Percentiles rank a stretch among this genome's conserved stretches.
Conservation (phyloP, 345 rosid genomes). For the Pistacia vera region DNA sequence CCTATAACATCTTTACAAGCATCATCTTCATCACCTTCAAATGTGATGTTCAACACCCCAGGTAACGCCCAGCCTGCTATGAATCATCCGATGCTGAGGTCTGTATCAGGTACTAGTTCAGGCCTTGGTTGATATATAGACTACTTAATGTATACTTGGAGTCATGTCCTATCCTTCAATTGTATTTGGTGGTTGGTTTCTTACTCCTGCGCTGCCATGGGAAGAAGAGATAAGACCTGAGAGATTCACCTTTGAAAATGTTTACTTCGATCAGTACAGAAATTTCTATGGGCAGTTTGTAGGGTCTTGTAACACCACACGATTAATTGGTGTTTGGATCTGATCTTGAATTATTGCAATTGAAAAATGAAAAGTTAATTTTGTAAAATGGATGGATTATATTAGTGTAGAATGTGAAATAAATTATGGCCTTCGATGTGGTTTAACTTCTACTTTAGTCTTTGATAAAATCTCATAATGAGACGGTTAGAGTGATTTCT, state of each 20-base stretch:
- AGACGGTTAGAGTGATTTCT: not conserved
- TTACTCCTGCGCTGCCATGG: conserved; percentile 11
- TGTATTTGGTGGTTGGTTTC: conserved; percentile 10
- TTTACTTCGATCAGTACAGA: conserved; percentile 20
- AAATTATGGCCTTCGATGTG: conserved; percentile 4
- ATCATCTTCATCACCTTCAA: conserved; percentile 57
- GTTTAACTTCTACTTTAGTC: not conserved
- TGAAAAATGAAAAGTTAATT: conserved; percentile 20
- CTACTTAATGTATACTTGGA: not conserved
- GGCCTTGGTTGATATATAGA: conserved; percentile 53
- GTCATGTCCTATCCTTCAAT: conserved; percentile 3
- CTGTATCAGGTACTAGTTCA: conserved; percentile 61
- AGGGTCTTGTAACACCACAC: conserved; percentile 38
- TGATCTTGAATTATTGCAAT: conserved; percentile 21
- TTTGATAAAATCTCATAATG: not conserved
- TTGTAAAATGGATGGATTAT: conserved; percentile 26
- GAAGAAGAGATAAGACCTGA: not conserved
- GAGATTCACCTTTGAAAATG: not conserved
- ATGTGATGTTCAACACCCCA: conserved; percentile 47
- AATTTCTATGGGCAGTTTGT: conserved; percentile 15
- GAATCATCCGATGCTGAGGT: conserved; percentile 70
- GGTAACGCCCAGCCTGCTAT: conserved; percentile 57
- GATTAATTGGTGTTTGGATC: conserved; percentile 9
- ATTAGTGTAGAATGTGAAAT: conserved; percentile 17
- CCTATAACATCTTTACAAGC: conserved; percentile 74